Evolutionary conservation across 345 rosid genomes (phyloP).

Genomic region (Aquilaria sinensis): DNA sequence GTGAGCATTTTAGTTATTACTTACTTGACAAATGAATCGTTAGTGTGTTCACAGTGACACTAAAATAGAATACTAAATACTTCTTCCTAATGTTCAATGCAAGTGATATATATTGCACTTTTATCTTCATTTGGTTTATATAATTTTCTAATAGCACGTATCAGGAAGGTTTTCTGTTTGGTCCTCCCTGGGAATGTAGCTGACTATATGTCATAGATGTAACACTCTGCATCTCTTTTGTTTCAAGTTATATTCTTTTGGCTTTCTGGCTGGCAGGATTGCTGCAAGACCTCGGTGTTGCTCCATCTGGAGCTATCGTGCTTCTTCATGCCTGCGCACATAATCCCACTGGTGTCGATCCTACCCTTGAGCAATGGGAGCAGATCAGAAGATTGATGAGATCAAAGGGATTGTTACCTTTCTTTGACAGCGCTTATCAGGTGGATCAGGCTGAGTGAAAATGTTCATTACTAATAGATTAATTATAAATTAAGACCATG

Average conservation of each 20-base stretch:
- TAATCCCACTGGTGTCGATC: slow-evolving; percentile 97
- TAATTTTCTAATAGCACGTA: background rate
- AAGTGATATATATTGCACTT: background rate
- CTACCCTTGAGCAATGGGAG: slow-evolving; percentile 87
- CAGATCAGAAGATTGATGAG: slow-evolving; percentile 73
- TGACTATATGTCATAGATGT: background rate
- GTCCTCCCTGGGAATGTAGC: background rate
- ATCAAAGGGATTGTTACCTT: slow-evolving; percentile 71
- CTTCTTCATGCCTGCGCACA: slow-evolving; percentile 99
- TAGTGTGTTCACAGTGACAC: background rate
- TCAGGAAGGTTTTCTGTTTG: background rate
- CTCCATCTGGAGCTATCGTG: slow-evolving; percentile 77
- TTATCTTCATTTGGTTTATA: background rate
- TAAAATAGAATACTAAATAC: background rate
- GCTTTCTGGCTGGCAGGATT: slow-evolving; percentile 44
- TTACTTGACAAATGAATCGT: background rate
- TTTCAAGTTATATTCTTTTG: background rate
- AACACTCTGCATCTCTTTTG: slow-evolving; percentile 3
- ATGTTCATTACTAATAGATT: background rate
- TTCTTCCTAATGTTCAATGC: background rate
- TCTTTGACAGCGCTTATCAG: slow-evolving; percentile 98
- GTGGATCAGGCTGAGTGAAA: slow-evolving; percentile 20
- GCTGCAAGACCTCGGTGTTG: slow-evolving; percentile 79
- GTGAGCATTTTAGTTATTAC: too few species aligned
- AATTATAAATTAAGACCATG: background rate